These are phyloP conservation scores for Salix viminalis DNA, from an alignment of 345 rosid genomes.

Conservation along the genomic window DNA sequence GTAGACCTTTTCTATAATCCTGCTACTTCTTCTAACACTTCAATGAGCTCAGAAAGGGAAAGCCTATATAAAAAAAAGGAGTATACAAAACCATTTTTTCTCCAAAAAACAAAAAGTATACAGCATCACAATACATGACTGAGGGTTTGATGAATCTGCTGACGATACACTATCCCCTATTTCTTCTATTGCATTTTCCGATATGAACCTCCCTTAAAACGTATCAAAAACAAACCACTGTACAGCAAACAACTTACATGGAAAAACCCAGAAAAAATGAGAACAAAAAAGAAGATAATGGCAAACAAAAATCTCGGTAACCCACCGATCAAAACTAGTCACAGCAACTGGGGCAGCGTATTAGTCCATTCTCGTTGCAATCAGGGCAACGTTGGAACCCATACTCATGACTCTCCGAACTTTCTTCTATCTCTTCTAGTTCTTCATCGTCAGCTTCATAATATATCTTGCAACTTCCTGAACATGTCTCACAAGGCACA, in stretches of 20 bases:
- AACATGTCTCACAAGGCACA: constrained; percentile 87
- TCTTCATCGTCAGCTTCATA: constrained; percentile 40
- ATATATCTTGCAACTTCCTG: constrained; percentile 85
- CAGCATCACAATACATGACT: constrained; percentile 15
- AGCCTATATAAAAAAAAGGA: neutral
- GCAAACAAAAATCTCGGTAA: neutral
- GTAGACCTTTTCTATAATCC: no score
- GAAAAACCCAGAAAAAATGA: neutral
- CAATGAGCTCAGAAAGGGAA: no score
- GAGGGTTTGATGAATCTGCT: neutral
- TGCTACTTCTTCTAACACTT: no score
- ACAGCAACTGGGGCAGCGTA: constrained; percentile 52
- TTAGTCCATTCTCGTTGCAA: constrained; percentile 34
- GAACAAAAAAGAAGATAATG: neutral
- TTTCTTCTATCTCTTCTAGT: constrained; percentile 20
- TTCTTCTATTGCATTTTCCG: constrained; percentile 7
- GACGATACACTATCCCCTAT: constrained; percentile 5
- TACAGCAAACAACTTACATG: constrained; percentile 33
- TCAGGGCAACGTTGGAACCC: constrained; percentile 47
- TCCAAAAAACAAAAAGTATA: constrained; percentile 9
- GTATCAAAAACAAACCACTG: constrained; percentile 17
- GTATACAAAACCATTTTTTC: neutral
- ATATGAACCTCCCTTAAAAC: constrained; percentile 1
- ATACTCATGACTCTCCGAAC: constrained; percentile 35
- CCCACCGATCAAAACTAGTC: constrained; percentile 18